These are phyloP conservation scores for Globisporangium megalacanthum DNA, from an alignment of 352 stramenopile genomes.

Conservation along the genomic window DNA sequence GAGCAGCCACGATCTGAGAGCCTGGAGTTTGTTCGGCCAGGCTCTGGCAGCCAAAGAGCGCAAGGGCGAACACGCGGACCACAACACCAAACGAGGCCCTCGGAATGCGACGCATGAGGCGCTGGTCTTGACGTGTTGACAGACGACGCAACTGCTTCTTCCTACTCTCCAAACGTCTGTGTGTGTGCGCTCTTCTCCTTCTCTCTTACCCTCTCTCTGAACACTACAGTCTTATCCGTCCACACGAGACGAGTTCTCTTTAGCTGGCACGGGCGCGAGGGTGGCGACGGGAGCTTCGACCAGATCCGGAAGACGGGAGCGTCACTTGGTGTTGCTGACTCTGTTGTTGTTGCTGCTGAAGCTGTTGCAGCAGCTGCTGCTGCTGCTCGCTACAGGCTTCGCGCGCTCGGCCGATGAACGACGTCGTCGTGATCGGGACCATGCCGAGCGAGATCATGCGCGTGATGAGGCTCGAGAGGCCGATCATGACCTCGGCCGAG, in stretches of 20 bases:
- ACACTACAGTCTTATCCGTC: too few relatives aligned
- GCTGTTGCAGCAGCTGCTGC: background rate
- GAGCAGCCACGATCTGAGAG: too few relatives aligned
- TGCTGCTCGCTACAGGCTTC: slow-evolving; percentile 28
- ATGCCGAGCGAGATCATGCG: slow-evolving; percentile 69
- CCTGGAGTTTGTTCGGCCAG: too few relatives aligned
- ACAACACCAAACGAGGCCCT: too few relatives aligned
- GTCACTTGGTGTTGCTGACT: background rate
- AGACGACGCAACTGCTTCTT: too few relatives aligned
- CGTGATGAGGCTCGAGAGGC: slow-evolving; percentile 59
- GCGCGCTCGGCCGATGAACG: slow-evolving; percentile 38
- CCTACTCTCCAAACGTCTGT: too few relatives aligned
- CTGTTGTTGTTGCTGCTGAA: background rate
- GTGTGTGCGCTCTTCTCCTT: too few relatives aligned
- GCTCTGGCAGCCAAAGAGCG: too few relatives aligned
- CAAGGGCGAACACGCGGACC: too few relatives aligned
- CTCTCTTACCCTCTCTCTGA: too few relatives aligned
- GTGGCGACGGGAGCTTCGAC: slow-evolving; percentile 10
- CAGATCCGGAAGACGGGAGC: background rate
- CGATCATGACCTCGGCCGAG: slow-evolving; percentile 44
- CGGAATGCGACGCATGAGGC: too few relatives aligned
- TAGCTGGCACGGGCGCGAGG: slow-evolving; percentile 28
- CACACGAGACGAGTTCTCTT: background rate
- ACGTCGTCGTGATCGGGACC: slow-evolving; percentile 66
- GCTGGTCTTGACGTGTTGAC: too few relatives aligned